Evolutionary conservation across 1,284 basidiomycete species (phyloP), one percentile per base, ranked within the genome.

Genomic region (Melampsora larici-populina): DNA sequence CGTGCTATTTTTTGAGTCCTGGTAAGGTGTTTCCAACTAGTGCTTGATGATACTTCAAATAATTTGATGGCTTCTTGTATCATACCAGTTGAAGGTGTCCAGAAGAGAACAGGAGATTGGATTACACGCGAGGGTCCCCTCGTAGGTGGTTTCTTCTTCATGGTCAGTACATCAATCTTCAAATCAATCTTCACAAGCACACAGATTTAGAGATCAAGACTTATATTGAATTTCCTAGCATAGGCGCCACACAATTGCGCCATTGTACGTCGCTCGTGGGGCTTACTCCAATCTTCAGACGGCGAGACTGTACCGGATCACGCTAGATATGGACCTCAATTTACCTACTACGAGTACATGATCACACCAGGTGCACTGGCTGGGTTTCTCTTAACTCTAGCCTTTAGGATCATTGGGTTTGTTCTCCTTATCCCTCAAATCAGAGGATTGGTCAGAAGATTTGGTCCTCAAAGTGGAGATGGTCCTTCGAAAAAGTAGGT

Each of bases 181-280:
- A 36, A 18, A 60, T 51, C 58, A 21, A 51, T 7, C 3, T 3
- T 17, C 15, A 5, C 62, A 26, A 31, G 18, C 62, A 24, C 26
- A 21, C 21, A 64, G 51, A 21, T 55, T 13, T 21, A 55, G 51
- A 36, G 5, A 36, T 36, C 36, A 36, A 36, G 36, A 9, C 36
- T 36, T 36, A 36, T 36, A 36, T 36, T 36, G 36, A 36, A 36
- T 36, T 36, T 36, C 5, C 51, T 55, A 18, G 17, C 24, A 18
- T 80, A 81, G 81, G 80, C 68, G 26, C 29, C 78, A 21, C 68
- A 71, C 64, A 82, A 82, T 70, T 69, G 78, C 24, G 74, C 79
- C 7, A 71, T 82, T 49, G 81, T 82, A 0, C 68, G 80, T 13
- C 81, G 81, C 36, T 79, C 79, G 0, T 82, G 82, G 82, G 82